Percentiles rank a stretch among this genome's conserved stretches.
Evolutionary conservation across 23 red algal species (phyloP).

Genomic region (Gracilaria vermiculophylla): DNA sequence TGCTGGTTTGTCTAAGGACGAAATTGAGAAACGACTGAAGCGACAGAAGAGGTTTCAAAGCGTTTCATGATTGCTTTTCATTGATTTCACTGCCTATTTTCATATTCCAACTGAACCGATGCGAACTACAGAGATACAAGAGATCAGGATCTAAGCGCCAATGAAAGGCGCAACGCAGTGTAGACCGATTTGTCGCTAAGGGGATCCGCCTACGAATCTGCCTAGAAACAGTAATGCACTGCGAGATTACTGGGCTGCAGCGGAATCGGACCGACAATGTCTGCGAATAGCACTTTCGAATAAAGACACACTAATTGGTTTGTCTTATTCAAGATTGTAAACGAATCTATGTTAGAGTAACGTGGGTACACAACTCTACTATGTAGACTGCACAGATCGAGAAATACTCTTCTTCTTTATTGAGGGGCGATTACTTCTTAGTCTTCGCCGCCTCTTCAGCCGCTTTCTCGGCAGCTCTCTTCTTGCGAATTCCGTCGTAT

Average conservation of each 20-base stretch:
- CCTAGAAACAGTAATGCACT: neutral
- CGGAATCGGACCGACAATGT: no score
- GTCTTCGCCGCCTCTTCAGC: constrained; percentile 75
- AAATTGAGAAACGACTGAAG: constrained; percentile 35
- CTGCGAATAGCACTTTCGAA: no score
- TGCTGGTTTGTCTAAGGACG: constrained; percentile 3
- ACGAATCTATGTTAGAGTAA: neutral
- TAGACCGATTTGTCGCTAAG: neutral
- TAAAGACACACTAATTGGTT: neutral
- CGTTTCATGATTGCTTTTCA: neutral
- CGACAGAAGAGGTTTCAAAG: constrained; percentile 48
- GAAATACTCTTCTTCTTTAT: neutral
- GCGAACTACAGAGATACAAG: neutral
- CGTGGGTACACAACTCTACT: no score
- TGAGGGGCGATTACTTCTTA: constrained; percentile 38
- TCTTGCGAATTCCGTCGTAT: constrained; percentile 73
- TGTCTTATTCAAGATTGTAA: neutral
- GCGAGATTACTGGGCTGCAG: no score
- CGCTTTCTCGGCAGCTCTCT: constrained; percentile 78
- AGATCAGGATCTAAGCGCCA: neutral
- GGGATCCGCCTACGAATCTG: neutral
- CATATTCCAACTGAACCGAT: neutral
- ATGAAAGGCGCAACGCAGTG: neutral
- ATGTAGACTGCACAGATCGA: neutral
- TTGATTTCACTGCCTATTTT: neutral